A percentile compares a stretch with the other conserved stretches of the same genome.
These are phyloP conservation scores for Mycena sanguinolenta DNA, from an alignment of 768 basidiomycete species.

Conservation along the genomic window DNA sequence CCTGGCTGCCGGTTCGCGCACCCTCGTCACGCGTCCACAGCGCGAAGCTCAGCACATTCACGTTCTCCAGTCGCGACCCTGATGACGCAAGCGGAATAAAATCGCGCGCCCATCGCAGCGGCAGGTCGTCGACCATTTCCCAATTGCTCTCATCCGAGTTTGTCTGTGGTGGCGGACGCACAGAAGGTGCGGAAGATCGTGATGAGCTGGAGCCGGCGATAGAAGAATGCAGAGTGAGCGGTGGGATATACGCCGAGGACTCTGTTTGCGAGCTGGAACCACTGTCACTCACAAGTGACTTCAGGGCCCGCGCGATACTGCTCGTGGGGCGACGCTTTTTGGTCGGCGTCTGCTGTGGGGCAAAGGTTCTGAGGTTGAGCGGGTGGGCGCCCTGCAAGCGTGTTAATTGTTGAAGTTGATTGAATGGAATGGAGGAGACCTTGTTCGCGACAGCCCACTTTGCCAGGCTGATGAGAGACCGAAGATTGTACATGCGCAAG, in stretches of 20 bases:
- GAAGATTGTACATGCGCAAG: slow-evolving; percentile 87
- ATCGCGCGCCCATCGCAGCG: slow-evolving; percentile 89
- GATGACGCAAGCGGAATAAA: slow-evolving; percentile 81
- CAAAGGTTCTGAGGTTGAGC: slow-evolving; percentile 70
- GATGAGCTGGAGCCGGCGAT: neutral
- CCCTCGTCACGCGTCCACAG: slow-evolving; percentile 72
- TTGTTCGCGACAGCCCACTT: slow-evolving; percentile 81
- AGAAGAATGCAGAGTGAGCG: slow-evolving; percentile 46
- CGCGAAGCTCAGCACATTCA: slow-evolving; percentile 75
- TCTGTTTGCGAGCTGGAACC: neutral
- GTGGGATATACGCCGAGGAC: slow-evolving; percentile 49
- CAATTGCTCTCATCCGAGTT: slow-evolving; percentile 66
- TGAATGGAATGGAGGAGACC: slow-evolving; percentile 48
- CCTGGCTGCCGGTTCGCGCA: slow-evolving; percentile 53
- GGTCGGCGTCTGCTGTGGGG: slow-evolving; percentile 60
- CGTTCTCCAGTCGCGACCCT: slow-evolving; percentile 72
- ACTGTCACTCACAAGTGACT: slow-evolving; percentile 57
- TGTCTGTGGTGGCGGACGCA: slow-evolving; percentile 27
- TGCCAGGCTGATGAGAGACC: slow-evolving; percentile 80
- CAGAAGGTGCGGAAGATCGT: neutral
- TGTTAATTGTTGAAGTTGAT: neutral
- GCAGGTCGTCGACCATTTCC: slow-evolving; percentile 82
- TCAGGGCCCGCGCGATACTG: slow-evolving; percentile 74
- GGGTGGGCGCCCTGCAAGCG: slow-evolving; percentile 66
- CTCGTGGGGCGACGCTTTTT: slow-evolving; percentile 66